A percentile compares a stretch with the other conserved stretches of the same genome.
These are phyloP conservation scores for Trichoderma koningiopsis DNA, from an alignment of 2,329 filamentous ascomycete genomes.

Conservation along the genomic window DNA sequence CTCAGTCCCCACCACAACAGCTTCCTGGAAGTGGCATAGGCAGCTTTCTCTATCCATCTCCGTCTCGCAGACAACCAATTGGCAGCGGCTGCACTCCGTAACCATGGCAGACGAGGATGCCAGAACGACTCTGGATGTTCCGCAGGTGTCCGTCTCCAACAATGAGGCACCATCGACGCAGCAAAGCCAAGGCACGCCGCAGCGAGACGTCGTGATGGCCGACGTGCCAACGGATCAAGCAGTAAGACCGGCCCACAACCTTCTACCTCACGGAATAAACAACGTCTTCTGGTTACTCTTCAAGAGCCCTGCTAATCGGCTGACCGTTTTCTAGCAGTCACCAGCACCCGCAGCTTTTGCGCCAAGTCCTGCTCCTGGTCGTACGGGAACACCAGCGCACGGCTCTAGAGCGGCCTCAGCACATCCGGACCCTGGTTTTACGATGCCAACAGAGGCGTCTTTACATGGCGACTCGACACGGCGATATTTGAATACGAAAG, in stretches of 20 bases:
- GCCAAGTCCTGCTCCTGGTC: constrained; percentile 47
- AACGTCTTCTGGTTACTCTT: not conserved
- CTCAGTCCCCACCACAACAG: constrained; percentile 7
- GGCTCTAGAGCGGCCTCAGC: constrained; percentile 59
- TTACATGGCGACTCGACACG: constrained; percentile 69
- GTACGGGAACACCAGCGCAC: constrained; percentile 54
- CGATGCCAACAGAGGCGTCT: constrained; percentile 62
- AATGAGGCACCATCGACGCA: constrained; percentile 31
- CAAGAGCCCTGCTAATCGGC: not conserved
- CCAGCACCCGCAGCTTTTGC: constrained; percentile 42
- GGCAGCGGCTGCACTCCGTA: constrained; percentile 4
- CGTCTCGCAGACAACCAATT: constrained; percentile 5
- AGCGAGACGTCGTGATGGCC: constrained; percentile 48
- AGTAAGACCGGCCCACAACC: constrained; percentile 35
- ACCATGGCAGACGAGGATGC: constrained; percentile 38
- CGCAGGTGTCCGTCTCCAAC: constrained; percentile 30
- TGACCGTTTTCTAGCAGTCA: constrained; percentile 32
- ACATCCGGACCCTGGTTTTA: constrained; percentile 55
- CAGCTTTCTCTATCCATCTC: constrained; percentile 11
- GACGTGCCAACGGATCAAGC: constrained; percentile 47
- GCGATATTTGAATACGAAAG: constrained; percentile 70
- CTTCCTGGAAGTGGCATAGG: constrained; percentile 4
- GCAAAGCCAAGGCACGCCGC: constrained; percentile 30
- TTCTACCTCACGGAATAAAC: not conserved
- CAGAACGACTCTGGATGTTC: constrained; percentile 29